Evolutionary conservation across 805 yeast species (phyloP).

Genomic region (Yamadazyma paraphyllophila): DNA sequence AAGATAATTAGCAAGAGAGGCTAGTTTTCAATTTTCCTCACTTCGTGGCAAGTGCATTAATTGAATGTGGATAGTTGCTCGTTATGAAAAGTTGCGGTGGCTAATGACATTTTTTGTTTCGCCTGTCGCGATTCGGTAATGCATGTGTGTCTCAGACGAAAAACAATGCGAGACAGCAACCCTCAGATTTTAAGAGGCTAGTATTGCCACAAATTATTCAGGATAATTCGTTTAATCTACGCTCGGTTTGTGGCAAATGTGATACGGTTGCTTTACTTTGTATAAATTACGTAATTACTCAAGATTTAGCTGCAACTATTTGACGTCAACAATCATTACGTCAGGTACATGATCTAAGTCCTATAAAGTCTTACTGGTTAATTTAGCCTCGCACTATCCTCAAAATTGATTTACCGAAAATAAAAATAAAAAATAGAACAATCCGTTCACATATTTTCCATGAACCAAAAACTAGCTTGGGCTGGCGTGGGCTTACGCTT

Average conservation of each 20-base stretch:
- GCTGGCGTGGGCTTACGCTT: too few relatives aligned
- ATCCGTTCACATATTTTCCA: too few relatives aligned
- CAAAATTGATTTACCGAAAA: too few relatives aligned
- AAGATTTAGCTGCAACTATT: too few relatives aligned
- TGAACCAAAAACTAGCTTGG: too few relatives aligned
- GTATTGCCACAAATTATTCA: neutral
- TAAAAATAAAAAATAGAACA: too few relatives aligned
- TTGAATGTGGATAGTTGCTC: constrained; percentile 5
- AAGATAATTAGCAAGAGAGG: neutral
- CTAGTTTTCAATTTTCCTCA: constrained; percentile 1
- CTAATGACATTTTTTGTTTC: neutral
- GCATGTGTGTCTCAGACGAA: constrained; percentile 3
- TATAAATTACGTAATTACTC: too few relatives aligned
- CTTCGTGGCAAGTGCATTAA: constrained; percentile 11
- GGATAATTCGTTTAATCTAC: neutral
- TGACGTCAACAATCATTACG: too few relatives aligned
- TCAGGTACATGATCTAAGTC: too few relatives aligned
- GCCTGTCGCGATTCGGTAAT: neutral
- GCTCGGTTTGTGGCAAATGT: neutral
- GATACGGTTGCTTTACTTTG: too few relatives aligned
- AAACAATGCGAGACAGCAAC: neutral
- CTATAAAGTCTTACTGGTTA: too few relatives aligned
- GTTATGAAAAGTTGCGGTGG: constrained; percentile 1
- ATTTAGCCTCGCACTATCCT: too few relatives aligned
- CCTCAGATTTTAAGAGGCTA: neutral